A percentile compares a stretch with the other conserved stretches of the same genome.
These are phyloP conservation scores for Aureobasidium melanogenum DNA, from an alignment of 2,329 filamentous ascomycete genomes.

Conservation along the genomic window DNA sequence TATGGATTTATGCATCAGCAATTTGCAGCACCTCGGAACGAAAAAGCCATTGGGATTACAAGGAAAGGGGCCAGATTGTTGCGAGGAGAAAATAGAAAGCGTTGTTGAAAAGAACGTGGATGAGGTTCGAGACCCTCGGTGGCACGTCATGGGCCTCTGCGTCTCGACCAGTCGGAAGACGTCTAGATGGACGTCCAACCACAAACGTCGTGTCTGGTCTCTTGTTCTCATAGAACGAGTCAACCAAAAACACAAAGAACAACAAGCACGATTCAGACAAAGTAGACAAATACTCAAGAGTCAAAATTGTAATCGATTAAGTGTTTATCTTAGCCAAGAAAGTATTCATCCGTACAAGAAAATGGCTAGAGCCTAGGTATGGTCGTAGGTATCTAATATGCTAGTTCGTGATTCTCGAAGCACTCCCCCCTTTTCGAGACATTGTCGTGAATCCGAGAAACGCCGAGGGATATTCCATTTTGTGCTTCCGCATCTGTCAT, in stretches of 20 bases:
- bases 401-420: not conserved
- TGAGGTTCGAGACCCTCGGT: not conserved
- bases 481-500: not conserved
- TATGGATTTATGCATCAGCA: not conserved
- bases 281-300: not conserved
- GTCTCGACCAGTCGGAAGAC: not conserved
- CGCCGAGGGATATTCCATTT: not conserved
- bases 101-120: not conserved
- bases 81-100: not conserved
- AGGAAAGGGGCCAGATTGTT: not conserved
- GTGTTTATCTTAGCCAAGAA: not conserved
- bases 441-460: not conserved
- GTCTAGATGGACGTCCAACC: not conserved
- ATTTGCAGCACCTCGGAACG: not conserved
- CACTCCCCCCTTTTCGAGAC: not conserved
- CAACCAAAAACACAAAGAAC: not conserved
- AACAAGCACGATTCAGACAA: no score
- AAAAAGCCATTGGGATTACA: not conserved
- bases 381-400: not conserved
- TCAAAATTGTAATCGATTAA: not conserved
- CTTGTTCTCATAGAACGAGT: not conserved
- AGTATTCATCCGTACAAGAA: not conserved
- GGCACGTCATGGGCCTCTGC: not conserved
- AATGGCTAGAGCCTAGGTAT: not conserved
- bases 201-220: not conserved